phyloP scores from a whole-genome alignment of 768 basidiomycete genomes.

The Lepiota brunneoincarnata region DNA sequence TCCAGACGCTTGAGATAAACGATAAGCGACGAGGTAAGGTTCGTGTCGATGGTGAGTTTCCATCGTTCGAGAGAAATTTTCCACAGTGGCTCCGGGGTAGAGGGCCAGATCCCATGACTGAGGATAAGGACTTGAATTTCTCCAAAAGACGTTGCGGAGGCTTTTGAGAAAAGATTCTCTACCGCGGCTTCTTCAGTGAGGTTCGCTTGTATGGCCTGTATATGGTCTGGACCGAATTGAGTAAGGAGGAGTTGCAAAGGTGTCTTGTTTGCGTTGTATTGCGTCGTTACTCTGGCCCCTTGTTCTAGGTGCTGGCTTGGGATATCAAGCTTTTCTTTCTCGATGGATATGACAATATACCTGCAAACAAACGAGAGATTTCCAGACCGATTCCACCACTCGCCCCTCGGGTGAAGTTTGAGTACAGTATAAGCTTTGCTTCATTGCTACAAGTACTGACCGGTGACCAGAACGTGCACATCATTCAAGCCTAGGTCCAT shows the following conservation, averaged over 20 bases:
- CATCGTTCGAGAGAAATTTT: constrained; percentile 63
- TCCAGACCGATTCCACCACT: constrained; percentile 75
- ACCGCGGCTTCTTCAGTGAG: constrained; percentile 58
- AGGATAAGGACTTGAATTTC: constrained; percentile 57
- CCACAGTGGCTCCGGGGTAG: constrained; percentile 45
- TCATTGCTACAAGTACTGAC: constrained; percentile 29
- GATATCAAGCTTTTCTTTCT: not conserved
- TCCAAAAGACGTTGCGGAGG: constrained; percentile 36
- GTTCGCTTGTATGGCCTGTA: constrained; percentile 50
- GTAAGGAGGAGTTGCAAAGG: constrained; percentile 39
- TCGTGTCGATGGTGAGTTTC: constrained; percentile 57
- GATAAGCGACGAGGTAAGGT: constrained; percentile 67
- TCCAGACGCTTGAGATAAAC: constrained; percentile 55
- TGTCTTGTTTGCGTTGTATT: constrained; percentile 55
- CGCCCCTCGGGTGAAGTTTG: constrained; percentile 44
- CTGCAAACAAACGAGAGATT: constrained; percentile 53
- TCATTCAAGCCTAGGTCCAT: constrained; percentile 57
- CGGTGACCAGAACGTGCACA: constrained; percentile 70
- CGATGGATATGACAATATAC: constrained; percentile 44
- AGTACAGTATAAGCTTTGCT: not conserved
- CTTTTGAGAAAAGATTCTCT: constrained; percentile 40
- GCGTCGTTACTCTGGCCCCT: constrained; percentile 69
- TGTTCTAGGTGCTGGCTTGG: constrained; percentile 42
- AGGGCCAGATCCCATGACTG: constrained; percentile 57
- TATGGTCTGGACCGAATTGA: constrained; percentile 29